Base-by-base conservation (phyloP, 176 grass and related monocot species). In the Typha latifolia region DNA sequence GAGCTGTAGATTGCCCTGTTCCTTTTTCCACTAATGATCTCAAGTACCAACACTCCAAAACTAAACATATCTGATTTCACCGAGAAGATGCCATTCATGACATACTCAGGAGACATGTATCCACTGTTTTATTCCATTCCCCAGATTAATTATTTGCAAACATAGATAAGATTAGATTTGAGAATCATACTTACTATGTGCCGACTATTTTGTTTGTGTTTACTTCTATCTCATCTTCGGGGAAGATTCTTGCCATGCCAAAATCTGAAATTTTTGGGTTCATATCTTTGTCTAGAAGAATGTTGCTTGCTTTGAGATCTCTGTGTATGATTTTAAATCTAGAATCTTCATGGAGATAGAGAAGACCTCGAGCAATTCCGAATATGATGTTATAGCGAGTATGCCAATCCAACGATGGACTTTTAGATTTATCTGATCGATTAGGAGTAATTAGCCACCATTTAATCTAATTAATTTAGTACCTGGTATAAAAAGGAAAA, bases 231-330 rank as follows among this genome's bases (percentile, higher is more conserved):
- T 82, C 70, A 8, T 91, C 80, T 19, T 53, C 74, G 1, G 80
- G 70, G 56, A 96, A 91, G 64, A 86, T 89, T 79, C 85, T 86
- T 27, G 92, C 88, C 14, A 91, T 74, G 15, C 88, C 92, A 29
- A 91, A 96, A 70, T 96, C 88, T 0, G 88, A 91, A 64, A 96
- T 91, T 82, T 96, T 96, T 47, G 88, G 92, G 62, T 84, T 91
- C 88, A 96, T 82, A 24, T 91, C 78, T 21, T 74, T 64, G 69
- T 91, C 92, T 0, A 96, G 80, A 48, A 96, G 77, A 47, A 91
- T 74, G 72, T 96, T 91, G 12, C 82, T 84, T 5, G 85, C 85
- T 76, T 91, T 96, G 49, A 91, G 76, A 67, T 91, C 88, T 66
- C 92, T 81, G 68, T 96, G 92, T 53, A 96, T 96, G 14, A 96